Base-by-base conservation (phyloP, 768 basidiomycete genomes). In the Amanita phalloides region DNA sequence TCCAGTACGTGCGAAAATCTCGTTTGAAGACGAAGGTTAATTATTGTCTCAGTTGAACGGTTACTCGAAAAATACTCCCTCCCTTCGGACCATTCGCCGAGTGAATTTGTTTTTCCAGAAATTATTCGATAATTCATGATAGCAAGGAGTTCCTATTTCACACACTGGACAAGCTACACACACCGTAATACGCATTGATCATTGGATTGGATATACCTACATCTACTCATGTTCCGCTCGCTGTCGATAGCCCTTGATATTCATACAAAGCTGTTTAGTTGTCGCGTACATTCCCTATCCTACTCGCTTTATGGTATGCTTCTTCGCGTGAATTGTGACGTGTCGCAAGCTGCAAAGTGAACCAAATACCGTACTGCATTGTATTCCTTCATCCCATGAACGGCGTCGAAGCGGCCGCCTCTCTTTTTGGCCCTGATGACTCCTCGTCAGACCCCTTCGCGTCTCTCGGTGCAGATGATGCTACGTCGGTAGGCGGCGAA, bases 361-460 rank as follows among this genome's bases (percentile, higher is more conserved):
- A 55, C 65, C 71, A 72, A 70, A 69, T 67, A 71, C 52, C 55
- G 59, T 60, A 37, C 25, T 21, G 32, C 10, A 11, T 26, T 39
- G 20, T 33, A 37, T 35, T 6, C 38, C 6, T 4, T 25, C 36
- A n/a, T 13, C 43, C 45, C 53, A 84, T 85, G 83, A 76, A 71
- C 63, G 71, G 73, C 57, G 79, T 84, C 52, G 86, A 88, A 71
- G 81, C 85, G 57, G 89, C 89, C 33, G 84, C 87, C 48, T 82
- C 85, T 53, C 82, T 91, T 43, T 91, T 91, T 71, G 85, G 81
- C 55, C 67, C 77, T 48, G 77, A 78, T 30, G 84, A 87, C 61
- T 61, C 78, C 47, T 69, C 68, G 14, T 70, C 75, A 30, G 84
- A 86, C 67, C 77, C 78, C 48, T 86, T 86, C 68, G 76, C 82